Evolutionary conservation across 2,329 filamentous ascomycete species (phyloP).

Genomic region (Endoconidiophora laricicola): DNA sequence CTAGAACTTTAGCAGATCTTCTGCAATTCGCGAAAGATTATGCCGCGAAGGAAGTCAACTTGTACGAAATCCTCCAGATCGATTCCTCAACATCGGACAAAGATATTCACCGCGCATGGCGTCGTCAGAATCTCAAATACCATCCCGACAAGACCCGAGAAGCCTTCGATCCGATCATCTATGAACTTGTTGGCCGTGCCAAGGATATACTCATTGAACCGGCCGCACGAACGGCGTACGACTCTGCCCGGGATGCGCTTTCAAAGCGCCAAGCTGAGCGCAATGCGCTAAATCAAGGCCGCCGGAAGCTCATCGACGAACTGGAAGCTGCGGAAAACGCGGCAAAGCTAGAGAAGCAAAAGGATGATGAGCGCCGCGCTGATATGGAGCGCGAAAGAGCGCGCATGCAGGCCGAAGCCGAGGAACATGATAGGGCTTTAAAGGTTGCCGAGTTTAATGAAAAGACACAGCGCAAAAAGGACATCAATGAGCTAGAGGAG

Average conservation of each 20-base stretch:
- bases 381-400: conserved; percentile 23
- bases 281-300: conserved; percentile 55
- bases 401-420: conserved; percentile 21
- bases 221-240: conserved; percentile 58
- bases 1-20: conserved; percentile 27
- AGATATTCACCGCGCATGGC: conserved; percentile 73
- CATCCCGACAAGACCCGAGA: conserved; percentile 82
- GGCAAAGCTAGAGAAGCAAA: conserved; percentile 41
- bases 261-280: conserved; percentile 53
- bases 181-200: conserved; percentile 74
- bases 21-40: conserved; percentile 39
- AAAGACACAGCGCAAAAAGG: conserved; percentile 16
- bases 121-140: conserved; percentile 72
- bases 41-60: conserved; percentile 48
- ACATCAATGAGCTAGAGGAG: conserved; percentile 18
- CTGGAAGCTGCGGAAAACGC: conserved; percentile 62
- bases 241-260: conserved; percentile 55
- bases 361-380: conserved; percentile 23
- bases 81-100: conserved; percentile 41
- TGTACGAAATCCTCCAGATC: conserved; percentile 55
- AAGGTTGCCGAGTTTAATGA: conserved; percentile 4
- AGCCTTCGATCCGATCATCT: conserved; percentile 60
- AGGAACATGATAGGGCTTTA: conserved; percentile 11
- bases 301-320: conserved; percentile 69
- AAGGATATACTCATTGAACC: conserved; percentile 64